phyloP scores from a whole-genome alignment of 148 eudicot species.

The Selenicereus undatus region DNA sequence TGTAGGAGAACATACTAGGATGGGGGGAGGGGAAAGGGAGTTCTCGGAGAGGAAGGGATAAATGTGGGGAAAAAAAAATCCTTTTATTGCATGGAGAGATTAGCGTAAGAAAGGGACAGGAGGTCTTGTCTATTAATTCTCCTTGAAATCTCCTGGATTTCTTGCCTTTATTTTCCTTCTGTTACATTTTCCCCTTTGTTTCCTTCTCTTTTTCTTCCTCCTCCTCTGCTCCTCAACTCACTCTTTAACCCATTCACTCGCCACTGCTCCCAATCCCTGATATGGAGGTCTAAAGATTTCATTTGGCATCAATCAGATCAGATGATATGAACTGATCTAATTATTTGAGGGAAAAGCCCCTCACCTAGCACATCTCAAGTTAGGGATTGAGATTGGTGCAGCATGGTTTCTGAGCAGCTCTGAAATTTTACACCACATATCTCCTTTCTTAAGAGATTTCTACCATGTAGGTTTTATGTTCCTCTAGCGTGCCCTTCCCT shows the following conservation, averaged over 20 bases:
- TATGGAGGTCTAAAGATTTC: constrained; percentile 8
- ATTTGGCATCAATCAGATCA: constrained; percentile 15
- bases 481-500: neutral
- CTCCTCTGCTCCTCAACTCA: neutral
- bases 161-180: constrained; percentile 7
- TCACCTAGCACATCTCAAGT: constrained; percentile 4
- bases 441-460: neutral
- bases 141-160: neutral
- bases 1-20: neutral
- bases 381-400: constrained; percentile 6
- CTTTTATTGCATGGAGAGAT: neutral
- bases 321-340: constrained; percentile 5
- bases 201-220: neutral
- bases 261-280: neutral
- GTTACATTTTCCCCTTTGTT: neutral
- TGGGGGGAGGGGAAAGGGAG: neutral
- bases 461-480: neutral
- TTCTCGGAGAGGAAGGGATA: neutral
- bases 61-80: neutral
- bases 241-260: neutral
- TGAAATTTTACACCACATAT: neutral
- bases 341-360: neutral
- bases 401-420: constrained; percentile 4
- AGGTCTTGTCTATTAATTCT: neutral
- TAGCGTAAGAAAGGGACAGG: neutral